phyloP scores from a whole-genome alignment of 805 yeast species.

The Yarrowia yakushimensis region DNA sequence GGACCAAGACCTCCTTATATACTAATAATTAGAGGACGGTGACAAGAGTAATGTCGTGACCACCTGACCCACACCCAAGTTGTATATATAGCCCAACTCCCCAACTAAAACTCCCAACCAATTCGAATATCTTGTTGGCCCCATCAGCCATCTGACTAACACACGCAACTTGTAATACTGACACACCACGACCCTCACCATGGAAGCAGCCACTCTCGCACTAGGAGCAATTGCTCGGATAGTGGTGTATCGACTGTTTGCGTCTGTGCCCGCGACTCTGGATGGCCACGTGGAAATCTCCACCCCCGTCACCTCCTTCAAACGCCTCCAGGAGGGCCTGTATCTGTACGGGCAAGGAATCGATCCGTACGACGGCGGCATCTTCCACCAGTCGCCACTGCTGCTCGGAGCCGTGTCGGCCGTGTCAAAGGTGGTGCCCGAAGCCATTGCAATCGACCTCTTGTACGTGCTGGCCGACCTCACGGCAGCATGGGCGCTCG shows the following conservation, averaged over 20 bases:
- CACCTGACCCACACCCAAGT: no score
- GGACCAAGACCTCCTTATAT: no score
- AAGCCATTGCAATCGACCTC: constrained; percentile 34
- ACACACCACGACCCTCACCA: background rate
- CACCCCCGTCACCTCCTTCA: constrained; percentile 70
- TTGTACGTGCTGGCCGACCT: constrained; percentile 61
- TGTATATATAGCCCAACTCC: no score
- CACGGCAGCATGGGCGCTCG: constrained; percentile 52
- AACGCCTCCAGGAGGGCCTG: constrained; percentile 60
- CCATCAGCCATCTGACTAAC: no score
- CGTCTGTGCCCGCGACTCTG: constrained; percentile 37
- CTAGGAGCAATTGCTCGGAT: constrained; percentile 31
- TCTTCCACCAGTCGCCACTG: constrained; percentile 81
- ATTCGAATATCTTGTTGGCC: no score
- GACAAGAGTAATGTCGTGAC: no score
- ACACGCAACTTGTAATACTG: no score
- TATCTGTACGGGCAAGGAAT: constrained; percentile 55
- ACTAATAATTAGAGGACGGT: no score
- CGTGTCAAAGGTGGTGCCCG: constrained; percentile 33
- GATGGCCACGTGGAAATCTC: constrained; percentile 60
- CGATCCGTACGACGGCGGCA: constrained; percentile 77
- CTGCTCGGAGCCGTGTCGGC: constrained; percentile 51
- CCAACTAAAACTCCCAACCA: no score
- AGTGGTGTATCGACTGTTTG: constrained; percentile 30
- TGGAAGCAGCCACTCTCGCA: constrained; percentile 22